These are phyloP conservation scores for Umbelopsis ramanniana DNA, from an alignment of 192 early-diverging fungal genomes.

Conservation along the genomic window DNA sequence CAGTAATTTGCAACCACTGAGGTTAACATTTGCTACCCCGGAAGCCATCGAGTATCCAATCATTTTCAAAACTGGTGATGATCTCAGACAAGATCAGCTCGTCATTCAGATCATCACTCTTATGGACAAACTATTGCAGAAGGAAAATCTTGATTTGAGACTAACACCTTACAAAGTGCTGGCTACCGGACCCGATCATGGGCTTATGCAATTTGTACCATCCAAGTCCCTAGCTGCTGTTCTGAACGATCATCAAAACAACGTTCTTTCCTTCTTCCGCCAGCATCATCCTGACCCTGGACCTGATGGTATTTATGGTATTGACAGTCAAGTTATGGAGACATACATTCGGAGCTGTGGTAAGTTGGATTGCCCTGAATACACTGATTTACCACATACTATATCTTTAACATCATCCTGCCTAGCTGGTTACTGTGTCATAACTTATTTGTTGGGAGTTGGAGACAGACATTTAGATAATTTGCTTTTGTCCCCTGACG, in stretches of 20 bases:
- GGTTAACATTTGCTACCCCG: slow-evolving; percentile 79
- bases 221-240: slow-evolving; percentile 89
- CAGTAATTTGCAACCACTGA: slow-evolving; percentile 85
- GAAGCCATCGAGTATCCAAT: slow-evolving; percentile 92
- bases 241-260: slow-evolving; percentile 84
- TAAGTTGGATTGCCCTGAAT: slow-evolving; percentile 40
- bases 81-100: slow-evolving; percentile 86
- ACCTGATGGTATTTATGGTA: slow-evolving; percentile 61
- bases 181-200: slow-evolving; percentile 93
- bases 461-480: slow-evolving; percentile 99
- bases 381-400: slow-evolving; percentile 7
- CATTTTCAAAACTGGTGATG: slow-evolving; percentile 99
- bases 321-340: slow-evolving; percentile 84
- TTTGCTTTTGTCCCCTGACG: slow-evolving; percentile 84
- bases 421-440: slow-evolving; percentile 96
- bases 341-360: slow-evolving; percentile 95
- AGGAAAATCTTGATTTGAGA: slow-evolving; percentile 94
- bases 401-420: background rate
- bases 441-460: slow-evolving; percentile 96
- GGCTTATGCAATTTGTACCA: slow-evolving; percentile 94
- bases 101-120: slow-evolving; percentile 97
- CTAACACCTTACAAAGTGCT: slow-evolving; percentile 96
- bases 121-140: slow-evolving; percentile 93
- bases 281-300: slow-evolving; percentile 71
- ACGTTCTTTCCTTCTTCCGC: slow-evolving; percentile 80